Conservation (phyloP, 495 filamentous ascomycete genomes). For the Aspergillus biplanus region DNA sequence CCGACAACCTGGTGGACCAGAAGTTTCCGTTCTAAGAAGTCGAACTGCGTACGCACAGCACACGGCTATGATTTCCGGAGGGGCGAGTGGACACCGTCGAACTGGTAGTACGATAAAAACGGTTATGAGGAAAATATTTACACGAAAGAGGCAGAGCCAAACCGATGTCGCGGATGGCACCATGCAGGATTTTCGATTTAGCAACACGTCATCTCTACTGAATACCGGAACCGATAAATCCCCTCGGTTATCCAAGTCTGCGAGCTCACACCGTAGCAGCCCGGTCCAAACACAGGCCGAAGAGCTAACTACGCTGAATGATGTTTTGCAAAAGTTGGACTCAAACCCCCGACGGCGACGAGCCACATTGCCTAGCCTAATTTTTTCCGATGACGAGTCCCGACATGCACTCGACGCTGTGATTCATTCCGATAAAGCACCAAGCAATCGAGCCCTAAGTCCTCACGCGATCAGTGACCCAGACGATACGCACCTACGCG, state of each 20-base stretch:
- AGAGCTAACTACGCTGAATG: slow-evolving; percentile 28
- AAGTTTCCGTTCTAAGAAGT: slow-evolving; percentile 16
- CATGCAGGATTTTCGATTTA: slow-evolving; percentile 19
- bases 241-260: slow-evolving; percentile 29
- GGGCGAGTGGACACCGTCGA: slow-evolving; percentile 41
- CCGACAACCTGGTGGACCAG: slow-evolving; percentile 14
- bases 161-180: slow-evolving; percentile 37
- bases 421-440: slow-evolving; percentile 15
- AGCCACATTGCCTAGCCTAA: slow-evolving; percentile 49
- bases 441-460: slow-evolving; percentile 22
- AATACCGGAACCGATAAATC: slow-evolving; percentile 4
- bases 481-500: slow-evolving; percentile 26
- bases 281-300: slow-evolving; percentile 31
- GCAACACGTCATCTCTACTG: slow-evolving; percentile 1
- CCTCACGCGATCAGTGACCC: slow-evolving; percentile 24
- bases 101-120: slow-evolving; percentile 50
- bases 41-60: slow-evolving; percentile 23
- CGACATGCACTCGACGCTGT: slow-evolving; percentile 33
- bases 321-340: slow-evolving; percentile 28
- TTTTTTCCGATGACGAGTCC: slow-evolving; percentile 46
- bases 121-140: slow-evolving; percentile 55
- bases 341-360: slow-evolving; percentile 37
- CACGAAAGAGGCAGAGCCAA: slow-evolving; percentile 45
- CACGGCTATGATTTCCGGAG: slow-evolving; percentile 28
- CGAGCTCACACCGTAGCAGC: slow-evolving; percentile 33